Conservation (phyloP, 805 yeast species). For the Schwanniomyces polymorphus region DNA sequence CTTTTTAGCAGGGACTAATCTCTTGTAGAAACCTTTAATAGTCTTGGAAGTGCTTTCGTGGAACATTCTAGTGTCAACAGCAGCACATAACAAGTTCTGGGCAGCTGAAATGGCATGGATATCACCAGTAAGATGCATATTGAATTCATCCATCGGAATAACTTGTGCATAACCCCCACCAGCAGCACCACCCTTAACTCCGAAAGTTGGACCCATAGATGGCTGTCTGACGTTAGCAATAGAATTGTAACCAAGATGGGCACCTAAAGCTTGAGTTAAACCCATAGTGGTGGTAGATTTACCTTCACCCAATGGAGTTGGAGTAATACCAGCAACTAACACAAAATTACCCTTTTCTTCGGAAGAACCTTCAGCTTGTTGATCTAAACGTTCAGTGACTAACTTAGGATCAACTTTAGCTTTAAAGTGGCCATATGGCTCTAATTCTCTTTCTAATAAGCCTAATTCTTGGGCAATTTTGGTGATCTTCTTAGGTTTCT, state of each 20-base stretch:
- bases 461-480: slow-evolving; percentile 81
- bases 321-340: slow-evolving; percentile 95
- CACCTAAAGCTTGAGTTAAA: slow-evolving; percentile 94
- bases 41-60: slow-evolving; percentile 85
- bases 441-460: slow-evolving; percentile 74
- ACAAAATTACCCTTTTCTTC: slow-evolving; percentile 80
- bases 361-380: slow-evolving; percentile 64
- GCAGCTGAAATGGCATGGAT: slow-evolving; percentile 96
- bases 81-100: slow-evolving; percentile 91
- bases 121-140: slow-evolving; percentile 96
- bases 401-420: slow-evolving; percentile 70
- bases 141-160: slow-evolving; percentile 98
- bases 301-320: slow-evolving; percentile 98
- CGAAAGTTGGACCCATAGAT: slow-evolving; percentile 98
- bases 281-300: slow-evolving; percentile 96
- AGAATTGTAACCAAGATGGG: slow-evolving; percentile 77
- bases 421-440: slow-evolving; percentile 84
- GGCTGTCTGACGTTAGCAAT: slow-evolving; percentile 98
- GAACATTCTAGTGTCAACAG: slow-evolving; percentile 95
- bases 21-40: slow-evolving; percentile 74
- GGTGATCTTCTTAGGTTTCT: slow-evolving; percentile 79
- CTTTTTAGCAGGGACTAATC: slow-evolving; percentile 83
- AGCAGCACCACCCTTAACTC: slow-evolving; percentile 99
- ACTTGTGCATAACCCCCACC: slow-evolving; percentile 99
- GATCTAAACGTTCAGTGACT: slow-evolving; percentile 46